phyloP scores from a whole-genome alignment of 257 asterid species.

The Nicotiana paniculata region DNA sequence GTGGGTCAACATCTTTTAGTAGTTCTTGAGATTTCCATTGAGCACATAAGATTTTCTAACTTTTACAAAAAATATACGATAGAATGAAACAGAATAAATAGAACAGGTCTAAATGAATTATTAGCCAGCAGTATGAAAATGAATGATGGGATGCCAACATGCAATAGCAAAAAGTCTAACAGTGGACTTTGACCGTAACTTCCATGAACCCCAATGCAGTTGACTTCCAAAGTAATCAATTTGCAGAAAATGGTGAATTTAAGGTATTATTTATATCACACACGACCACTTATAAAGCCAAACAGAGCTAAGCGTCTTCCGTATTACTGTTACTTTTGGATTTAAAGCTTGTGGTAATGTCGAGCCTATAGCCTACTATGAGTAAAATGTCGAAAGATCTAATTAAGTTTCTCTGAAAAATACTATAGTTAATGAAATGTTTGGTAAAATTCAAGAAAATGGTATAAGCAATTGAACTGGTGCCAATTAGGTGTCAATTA shows the following conservation, averaged over 20 bases:
- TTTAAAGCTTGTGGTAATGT: no score
- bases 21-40: no score
- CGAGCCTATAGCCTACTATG: not conserved
- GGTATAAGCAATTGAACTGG: no score
- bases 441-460: not conserved
- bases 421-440: not conserved
- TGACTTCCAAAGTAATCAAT: not conserved
- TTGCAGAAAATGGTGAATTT: not conserved
- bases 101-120: not conserved
- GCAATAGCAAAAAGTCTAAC: not conserved
- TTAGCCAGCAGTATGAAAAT: not conserved
- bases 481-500: no score
- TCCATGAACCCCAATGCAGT: not conserved
- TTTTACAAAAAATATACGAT: no score
- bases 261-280: not conserved
- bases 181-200: not conserved
- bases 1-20: no score
- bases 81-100: no score
- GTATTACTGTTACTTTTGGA: no score
- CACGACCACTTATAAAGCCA: not conserved
- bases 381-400: not conserved
- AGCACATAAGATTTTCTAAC: no score
- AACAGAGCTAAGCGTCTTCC: not conserved
- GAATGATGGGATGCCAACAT: not conserved
- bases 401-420: not conserved